A percentile compares a stretch with the other conserved stretches of the same genome.
These are phyloP conservation scores for Fusarium sororula DNA, from an alignment of 2,329 filamentous ascomycete species.

Conservation along the genomic window DNA sequence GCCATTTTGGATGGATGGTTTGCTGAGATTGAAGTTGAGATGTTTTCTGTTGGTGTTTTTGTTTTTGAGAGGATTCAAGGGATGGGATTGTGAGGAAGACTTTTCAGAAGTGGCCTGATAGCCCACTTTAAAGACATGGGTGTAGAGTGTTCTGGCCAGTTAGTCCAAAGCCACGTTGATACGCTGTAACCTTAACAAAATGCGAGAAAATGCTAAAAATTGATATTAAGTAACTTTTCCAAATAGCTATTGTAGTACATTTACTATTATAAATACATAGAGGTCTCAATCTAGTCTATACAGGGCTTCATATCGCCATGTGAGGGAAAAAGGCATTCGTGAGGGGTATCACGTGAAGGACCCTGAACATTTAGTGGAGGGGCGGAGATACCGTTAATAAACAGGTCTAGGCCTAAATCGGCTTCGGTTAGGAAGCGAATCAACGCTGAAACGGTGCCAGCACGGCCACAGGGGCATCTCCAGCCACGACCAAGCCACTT, in stretches of 20 bases:
- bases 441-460: neutral
- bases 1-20: slow-evolving; percentile 48
- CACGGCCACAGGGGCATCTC: neutral
- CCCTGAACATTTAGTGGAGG: neutral
- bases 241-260: accelerated
- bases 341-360: slow-evolving; percentile 16
- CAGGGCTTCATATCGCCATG: accelerated
- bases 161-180: slow-evolving; percentile 1
- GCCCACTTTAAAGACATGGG: slow-evolving; percentile 41
- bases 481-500: neutral
- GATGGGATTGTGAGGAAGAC: slow-evolving; percentile 28
- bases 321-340: neutral
- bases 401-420: neutral
- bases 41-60: slow-evolving; percentile 2
- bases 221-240: accelerated
- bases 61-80: neutral
- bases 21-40: neutral
- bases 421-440: neutral
- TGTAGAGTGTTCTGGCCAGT: slow-evolving; percentile 17
- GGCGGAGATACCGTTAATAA: neutral
- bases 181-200: neutral
- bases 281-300: neutral
- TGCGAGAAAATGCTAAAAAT: neutral
- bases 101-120: slow-evolving; percentile 43
- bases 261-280: accelerated